Evolutionary conservation across 1,284 basidiomycete species (phyloP).

Genomic region (Phenoliferia sp.): DNA sequence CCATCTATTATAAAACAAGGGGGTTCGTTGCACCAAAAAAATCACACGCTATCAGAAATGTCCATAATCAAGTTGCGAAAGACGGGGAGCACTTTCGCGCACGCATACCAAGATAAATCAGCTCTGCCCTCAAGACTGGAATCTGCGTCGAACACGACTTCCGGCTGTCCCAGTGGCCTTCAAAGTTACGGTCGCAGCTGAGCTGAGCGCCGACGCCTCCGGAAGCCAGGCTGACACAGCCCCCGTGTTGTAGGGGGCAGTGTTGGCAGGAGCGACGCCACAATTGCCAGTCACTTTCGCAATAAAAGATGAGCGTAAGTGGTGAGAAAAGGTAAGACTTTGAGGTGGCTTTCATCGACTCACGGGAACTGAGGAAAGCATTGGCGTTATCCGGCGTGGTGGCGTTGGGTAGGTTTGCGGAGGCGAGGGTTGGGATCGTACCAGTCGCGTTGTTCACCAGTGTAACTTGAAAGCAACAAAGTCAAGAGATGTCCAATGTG

Average conservation of each 20-base stretch:
- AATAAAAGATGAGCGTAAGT: background rate
- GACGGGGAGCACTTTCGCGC: background rate
- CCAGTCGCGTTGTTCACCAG: slow-evolving; percentile 19
- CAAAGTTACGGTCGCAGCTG: background rate
- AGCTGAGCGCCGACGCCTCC: background rate
- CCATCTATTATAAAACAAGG: too few species aligned
- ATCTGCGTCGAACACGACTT: background rate
- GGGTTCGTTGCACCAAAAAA: too few species aligned
- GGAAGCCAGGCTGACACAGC: background rate
- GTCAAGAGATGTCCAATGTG: background rate
- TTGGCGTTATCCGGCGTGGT: slow-evolving; percentile 9
- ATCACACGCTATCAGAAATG: background rate
- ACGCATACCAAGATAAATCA: background rate
- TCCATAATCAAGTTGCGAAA: background rate
- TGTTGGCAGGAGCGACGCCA: slow-evolving; percentile 19
- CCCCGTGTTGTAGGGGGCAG: slow-evolving; percentile 16
- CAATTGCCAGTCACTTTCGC: slow-evolving; percentile 13
- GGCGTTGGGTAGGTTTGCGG: slow-evolving; percentile 13
- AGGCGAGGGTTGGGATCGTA: slow-evolving; percentile 13
- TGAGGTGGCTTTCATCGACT: background rate
- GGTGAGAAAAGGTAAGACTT: too few species aligned
- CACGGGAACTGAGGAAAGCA: slow-evolving; percentile 12
- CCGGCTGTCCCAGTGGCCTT: background rate
- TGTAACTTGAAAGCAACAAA: slow-evolving; percentile 7
- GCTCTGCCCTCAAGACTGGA: background rate